Conservation (phyloP, 257 asterid species). For the Nicotiana sylvestris region DNA sequence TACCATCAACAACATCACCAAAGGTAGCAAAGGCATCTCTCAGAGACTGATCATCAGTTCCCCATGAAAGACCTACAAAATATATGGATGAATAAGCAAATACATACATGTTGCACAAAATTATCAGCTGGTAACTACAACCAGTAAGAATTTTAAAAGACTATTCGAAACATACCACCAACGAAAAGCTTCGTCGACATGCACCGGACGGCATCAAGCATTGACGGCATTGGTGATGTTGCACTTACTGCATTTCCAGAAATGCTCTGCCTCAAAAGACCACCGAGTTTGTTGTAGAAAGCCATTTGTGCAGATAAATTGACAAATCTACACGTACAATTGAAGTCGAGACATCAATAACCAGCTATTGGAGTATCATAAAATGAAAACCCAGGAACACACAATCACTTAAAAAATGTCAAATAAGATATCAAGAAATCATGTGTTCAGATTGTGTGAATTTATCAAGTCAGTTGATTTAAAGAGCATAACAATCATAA, state of each 20-base stretch:
- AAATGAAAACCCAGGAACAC: not conserved
- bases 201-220: no score
- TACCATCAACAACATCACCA: conserved; percentile 61
- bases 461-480: not conserved
- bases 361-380: not conserved
- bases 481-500: not conserved
- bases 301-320: conserved; percentile 48
- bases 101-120: not conserved
- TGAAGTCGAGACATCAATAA: not conserved
- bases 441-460: not conserved
- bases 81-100: not conserved
- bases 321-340: conserved; percentile 19
- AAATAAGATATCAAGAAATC: not conserved
- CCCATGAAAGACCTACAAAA: conserved; percentile 63
- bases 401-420: not conserved
- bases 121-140: not conserved
- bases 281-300: conserved; percentile 50
- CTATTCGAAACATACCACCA: conserved; percentile 38
- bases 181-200: conserved; percentile 36
- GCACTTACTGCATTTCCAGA: conserved; percentile 27
- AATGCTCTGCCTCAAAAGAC: conserved; percentile 47
- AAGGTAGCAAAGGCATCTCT: conserved; percentile 68
- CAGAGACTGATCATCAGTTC: conserved; percentile 52
- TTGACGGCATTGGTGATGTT: conserved; percentile 17
- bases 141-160: not conserved